These are phyloP conservation scores for Flaveria ramosissima DNA, from an alignment of 129 eudicot genomes.

Conservation along the genomic window DNA sequence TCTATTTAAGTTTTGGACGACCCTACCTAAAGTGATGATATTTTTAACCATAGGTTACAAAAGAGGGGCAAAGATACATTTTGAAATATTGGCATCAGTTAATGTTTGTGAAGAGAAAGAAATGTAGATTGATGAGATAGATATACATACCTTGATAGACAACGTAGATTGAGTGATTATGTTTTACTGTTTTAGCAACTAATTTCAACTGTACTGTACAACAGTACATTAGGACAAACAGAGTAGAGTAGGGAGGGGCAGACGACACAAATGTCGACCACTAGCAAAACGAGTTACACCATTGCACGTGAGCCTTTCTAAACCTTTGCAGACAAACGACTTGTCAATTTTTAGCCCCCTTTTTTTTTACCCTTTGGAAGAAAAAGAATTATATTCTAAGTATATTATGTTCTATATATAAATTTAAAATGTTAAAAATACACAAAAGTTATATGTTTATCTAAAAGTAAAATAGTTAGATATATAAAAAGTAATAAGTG, in stretches of 20 bases:
- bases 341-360: slow-evolving; percentile 17
- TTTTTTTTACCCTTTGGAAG: neutral
- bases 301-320: slow-evolving; percentile 35
- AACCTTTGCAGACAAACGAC: slow-evolving; percentile 20
- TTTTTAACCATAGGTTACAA: no score
- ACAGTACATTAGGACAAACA: neutral
- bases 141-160: neutral
- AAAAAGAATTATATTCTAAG: no score
- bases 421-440: no score
- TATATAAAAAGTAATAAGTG: no score
- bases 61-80: no score
- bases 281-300: slow-evolving; percentile 9
- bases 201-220: slow-evolving; percentile 22
- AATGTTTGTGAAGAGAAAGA: neutral
- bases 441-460: no score
- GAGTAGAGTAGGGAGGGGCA: slow-evolving; percentile 13
- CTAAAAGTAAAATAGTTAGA: no score
- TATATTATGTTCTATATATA: no score
- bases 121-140: neutral
- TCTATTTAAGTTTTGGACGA: no score
- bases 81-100: no score
- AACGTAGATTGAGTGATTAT: slow-evolving; percentile 8
- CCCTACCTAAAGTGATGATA: no score
- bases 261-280: slow-evolving; percentile 28
- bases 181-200: neutral